Percentiles rank a stretch among this genome's conserved stretches.
phyloP scores from a whole-genome alignment of 1,284 basidiomycete genomes.

The Apiotrichum sp. region DNA sequence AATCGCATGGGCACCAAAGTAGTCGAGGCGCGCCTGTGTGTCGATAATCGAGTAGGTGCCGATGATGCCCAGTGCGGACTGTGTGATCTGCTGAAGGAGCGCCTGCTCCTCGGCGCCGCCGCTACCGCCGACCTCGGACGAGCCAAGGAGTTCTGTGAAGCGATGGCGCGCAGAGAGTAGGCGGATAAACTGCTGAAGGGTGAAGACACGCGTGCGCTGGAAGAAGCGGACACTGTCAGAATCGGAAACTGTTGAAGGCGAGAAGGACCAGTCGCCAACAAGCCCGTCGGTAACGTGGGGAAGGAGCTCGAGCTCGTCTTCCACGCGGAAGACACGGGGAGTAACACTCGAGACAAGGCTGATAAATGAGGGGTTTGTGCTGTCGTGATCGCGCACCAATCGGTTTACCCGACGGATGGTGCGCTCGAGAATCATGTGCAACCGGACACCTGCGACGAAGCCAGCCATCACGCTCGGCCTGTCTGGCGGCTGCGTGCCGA shows the following conservation, averaged over 20 bases:
- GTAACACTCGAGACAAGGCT: conserved; percentile 16
- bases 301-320: conserved; percentile 26
- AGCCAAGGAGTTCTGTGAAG: conserved; percentile 22
- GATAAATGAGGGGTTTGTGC: conserved; percentile 11
- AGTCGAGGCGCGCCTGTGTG: conserved; percentile 27
- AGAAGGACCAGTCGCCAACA: conserved; percentile 31
- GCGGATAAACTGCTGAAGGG: conserved; percentile 28
- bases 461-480: conserved; percentile 31
- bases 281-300: conserved; percentile 26
- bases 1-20: conserved; percentile 35
- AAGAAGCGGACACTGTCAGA: conserved; percentile 32
- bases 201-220: conserved; percentile 31
- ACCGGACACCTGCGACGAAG: conserved; percentile 25
- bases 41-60: conserved; percentile 34
- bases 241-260: conserved; percentile 25
- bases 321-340: conserved; percentile 11
- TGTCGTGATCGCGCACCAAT: conserved; percentile 11
- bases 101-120: conserved; percentile 15
- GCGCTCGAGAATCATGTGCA: conserved; percentile 32
- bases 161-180: conserved; percentile 26
- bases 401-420: conserved; percentile 26
- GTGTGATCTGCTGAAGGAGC: conserved; percentile 28
- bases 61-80: conserved; percentile 28
- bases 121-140: neutral
- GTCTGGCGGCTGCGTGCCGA: conserved; percentile 27